Conservation (phyloP, 805 yeast genomes). For the Debaryomyces hansenii region DNA sequence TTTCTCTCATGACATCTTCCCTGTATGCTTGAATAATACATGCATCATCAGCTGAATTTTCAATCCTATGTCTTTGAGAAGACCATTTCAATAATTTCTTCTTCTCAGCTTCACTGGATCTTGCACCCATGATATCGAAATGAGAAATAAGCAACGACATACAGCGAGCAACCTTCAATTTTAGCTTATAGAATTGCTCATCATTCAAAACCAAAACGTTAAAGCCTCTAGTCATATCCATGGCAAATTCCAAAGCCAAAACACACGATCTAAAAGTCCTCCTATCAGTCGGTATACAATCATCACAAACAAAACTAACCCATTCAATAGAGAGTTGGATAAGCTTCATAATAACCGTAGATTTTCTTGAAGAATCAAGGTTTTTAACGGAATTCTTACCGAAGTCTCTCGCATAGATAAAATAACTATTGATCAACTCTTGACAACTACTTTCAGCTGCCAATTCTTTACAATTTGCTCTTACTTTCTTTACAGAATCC, state of each 20-base stretch:
- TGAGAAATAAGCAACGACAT: slow-evolving; percentile 92
- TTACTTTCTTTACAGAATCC: slow-evolving; percentile 53
- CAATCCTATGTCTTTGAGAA: slow-evolving; percentile 52
- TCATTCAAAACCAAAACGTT: slow-evolving; percentile 80
- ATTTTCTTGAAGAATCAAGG: slow-evolving; percentile 64
- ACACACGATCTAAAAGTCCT: slow-evolving; percentile 97
- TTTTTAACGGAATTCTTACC: slow-evolving; percentile 69
- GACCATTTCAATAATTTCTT: slow-evolving; percentile 55
- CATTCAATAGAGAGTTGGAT: slow-evolving; percentile 81
- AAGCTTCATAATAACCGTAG: slow-evolving; percentile 67
- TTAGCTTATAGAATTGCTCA: slow-evolving; percentile 68
- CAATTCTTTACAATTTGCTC: slow-evolving; percentile 55
- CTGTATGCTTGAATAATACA: slow-evolving; percentile 50
- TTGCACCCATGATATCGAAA: slow-evolving; percentile 97
- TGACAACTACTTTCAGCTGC: slow-evolving; percentile 58
- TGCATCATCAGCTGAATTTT: slow-evolving; percentile 42
- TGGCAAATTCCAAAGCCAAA: slow-evolving; percentile 90
- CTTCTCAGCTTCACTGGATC: slow-evolving; percentile 72
- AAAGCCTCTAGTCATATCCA: slow-evolving; percentile 89
- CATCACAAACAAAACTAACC: slow-evolving; percentile 92
- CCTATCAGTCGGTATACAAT: slow-evolving; percentile 88
- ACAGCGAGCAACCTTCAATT: slow-evolving; percentile 87
- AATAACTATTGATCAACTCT: slow-evolving; percentile 73
- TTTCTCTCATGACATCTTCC: slow-evolving; percentile 65
- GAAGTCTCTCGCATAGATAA: slow-evolving; percentile 76